Evolutionary conservation across 768 basidiomycete genomes (phyloP).

Genomic region (Leccinum uliginosum): DNA sequence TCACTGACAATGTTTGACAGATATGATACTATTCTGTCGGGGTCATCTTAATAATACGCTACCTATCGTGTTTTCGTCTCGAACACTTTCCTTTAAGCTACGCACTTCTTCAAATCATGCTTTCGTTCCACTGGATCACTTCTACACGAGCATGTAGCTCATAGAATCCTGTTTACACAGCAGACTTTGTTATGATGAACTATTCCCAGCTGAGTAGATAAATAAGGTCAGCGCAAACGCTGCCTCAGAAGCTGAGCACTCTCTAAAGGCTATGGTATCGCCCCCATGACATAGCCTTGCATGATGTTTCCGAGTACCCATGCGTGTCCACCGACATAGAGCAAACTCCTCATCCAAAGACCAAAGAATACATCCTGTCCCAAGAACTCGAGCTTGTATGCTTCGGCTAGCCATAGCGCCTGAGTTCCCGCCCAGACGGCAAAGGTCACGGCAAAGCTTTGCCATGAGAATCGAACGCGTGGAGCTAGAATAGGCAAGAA

Average conservation of each 20-base stretch:
- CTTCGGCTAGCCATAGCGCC: constrained; percentile 86
- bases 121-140: constrained; percentile 9
- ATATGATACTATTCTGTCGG: constrained; percentile 19
- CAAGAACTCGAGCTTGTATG: constrained; percentile 86
- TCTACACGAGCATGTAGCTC: constrained; percentile 13
- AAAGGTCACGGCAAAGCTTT: constrained; percentile 27
- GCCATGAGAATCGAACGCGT: constrained; percentile 47
- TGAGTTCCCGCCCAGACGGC: constrained; percentile 74
- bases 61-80: constrained; percentile 18
- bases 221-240: not conserved
- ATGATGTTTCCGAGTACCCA: constrained; percentile 76
- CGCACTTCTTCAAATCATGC: constrained; percentile 15
- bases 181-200: not conserved
- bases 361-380: constrained; percentile 66
- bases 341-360: constrained; percentile 75
- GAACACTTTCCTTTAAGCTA: constrained; percentile 11
- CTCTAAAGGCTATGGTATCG: not conserved
- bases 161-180: constrained; percentile 22
- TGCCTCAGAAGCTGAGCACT: not conserved
- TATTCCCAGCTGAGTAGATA: not conserved
- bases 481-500: constrained; percentile 83
- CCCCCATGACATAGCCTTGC: constrained; percentile 33
- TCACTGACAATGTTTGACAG: constrained; percentile 14
- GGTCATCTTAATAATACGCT: constrained; percentile 17
- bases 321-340: constrained; percentile 71